Percentiles rank a stretch among this genome's conserved stretches.
Conservation (phyloP, 805 yeast genomes). For the Ogataea angusta region DNA sequence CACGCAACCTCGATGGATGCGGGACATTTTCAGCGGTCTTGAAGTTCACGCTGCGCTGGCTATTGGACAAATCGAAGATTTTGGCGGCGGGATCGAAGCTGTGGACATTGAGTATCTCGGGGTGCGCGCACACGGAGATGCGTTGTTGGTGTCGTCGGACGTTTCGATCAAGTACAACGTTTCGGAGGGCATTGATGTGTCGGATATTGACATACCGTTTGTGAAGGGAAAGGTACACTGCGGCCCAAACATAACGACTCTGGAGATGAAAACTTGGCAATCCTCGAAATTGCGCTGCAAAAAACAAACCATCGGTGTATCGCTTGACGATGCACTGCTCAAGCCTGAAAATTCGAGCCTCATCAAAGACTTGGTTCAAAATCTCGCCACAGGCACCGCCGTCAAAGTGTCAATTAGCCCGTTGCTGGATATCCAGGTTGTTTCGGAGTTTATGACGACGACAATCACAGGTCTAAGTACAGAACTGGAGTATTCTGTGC, state of each 20-base stretch:
- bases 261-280: conserved; percentile 16
- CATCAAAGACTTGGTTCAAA: conserved; percentile 1
- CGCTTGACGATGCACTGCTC: conserved; percentile 5
- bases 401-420: conserved; percentile 4
- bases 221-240: background rate
- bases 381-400: conserved; percentile 3
- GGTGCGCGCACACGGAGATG: background rate
- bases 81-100: background rate
- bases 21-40: background rate
- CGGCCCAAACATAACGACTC: background rate
- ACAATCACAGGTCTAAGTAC: conserved; percentile 6
- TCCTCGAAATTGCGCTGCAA: conserved; percentile 20
- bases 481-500: conserved; percentile 1
- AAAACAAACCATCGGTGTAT: conserved; percentile 3
- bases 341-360: conserved; percentile 4
- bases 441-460: conserved; percentile 23
- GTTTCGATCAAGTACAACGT: background rate
- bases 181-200: background rate
- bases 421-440: conserved; percentile 20
- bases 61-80: background rate
- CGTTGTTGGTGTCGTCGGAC: background rate
- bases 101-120: background rate
- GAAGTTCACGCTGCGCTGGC: background rate
- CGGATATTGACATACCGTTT: background rate
- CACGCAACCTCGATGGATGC: conserved; percentile 8